Percentiles rank a stretch among this genome's conserved stretches.
Evolutionary conservation across 345 rosid genomes (phyloP).

Genomic region (Nephelium lappaceum): DNA sequence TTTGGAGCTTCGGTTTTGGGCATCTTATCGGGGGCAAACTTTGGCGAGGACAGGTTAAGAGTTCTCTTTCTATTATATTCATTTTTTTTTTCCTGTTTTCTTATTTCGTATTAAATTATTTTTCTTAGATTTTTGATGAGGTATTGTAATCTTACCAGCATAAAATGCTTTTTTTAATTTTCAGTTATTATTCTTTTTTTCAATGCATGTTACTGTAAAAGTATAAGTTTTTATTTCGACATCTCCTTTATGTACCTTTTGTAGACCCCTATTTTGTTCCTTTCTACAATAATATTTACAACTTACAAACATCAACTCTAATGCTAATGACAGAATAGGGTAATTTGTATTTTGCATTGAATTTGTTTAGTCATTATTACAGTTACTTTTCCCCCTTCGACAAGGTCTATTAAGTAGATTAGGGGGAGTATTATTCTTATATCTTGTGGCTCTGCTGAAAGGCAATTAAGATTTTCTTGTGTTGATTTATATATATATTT

Average conservation of each 20-base stretch:
- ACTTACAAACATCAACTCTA: neutral
- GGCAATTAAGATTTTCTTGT: constrained; percentile 14
- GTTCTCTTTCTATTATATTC: constrained; percentile 4
- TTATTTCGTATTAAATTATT: neutral
- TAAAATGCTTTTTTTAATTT: neutral
- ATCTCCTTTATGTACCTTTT: neutral
- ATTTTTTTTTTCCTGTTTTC: neutral
- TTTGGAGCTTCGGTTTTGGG: constrained; percentile 99
- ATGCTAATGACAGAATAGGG: neutral
- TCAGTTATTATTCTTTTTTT: neutral
- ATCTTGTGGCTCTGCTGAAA: constrained; percentile 15
- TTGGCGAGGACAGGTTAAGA: constrained; percentile 90
- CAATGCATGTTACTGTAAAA: neutral
- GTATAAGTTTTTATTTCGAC: neutral
- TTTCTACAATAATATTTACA: neutral
- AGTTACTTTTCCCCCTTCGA: neutral
- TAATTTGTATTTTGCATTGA: neutral
- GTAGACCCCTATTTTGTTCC: neutral
- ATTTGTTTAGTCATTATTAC: neutral
- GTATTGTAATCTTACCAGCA: neutral
- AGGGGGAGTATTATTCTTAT: neutral
- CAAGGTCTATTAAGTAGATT: neutral
- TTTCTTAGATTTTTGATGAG: neutral
- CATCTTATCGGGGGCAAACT: constrained; percentile 95
- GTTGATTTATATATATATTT: constrained; percentile 24